A percentile compares a stretch with the other conserved stretches of the same genome.
Conservation (phyloP, 73 alveolate species). For the Tetrahymena malaccensis region DNA sequence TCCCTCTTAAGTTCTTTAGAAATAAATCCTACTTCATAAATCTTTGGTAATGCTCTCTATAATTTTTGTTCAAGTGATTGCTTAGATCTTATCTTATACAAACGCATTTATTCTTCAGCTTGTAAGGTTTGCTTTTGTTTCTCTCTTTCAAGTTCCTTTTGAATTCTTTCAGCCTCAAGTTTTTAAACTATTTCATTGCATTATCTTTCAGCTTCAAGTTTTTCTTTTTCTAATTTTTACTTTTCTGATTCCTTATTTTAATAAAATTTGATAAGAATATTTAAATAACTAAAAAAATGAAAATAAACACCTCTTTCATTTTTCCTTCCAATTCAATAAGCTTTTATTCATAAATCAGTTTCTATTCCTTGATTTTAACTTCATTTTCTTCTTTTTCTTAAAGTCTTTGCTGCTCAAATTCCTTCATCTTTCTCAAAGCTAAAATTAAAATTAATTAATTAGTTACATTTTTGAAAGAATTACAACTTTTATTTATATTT, state of each 20-base stretch:
- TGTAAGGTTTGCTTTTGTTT: not conserved
- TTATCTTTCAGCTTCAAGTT: slow-evolving; percentile 24
- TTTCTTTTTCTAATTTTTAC: not conserved
- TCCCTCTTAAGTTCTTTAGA: slow-evolving; percentile 63
- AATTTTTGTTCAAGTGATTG: slow-evolving; percentile 21
- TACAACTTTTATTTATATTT: not conserved
- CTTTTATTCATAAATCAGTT: not conserved
- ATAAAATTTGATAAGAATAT: not conserved
- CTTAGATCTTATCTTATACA: slow-evolving; percentile 18
- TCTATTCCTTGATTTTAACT: slow-evolving; percentile 4
- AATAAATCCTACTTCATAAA: slow-evolving; percentile 55
- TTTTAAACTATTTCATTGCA: slow-evolving; percentile 2
- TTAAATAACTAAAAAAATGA: not conserved
- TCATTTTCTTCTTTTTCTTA: slow-evolving; percentile 20
- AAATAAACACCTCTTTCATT: not conserved
- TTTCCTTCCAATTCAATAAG: slow-evolving; percentile 1
- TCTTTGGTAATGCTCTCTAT: slow-evolving; percentile 45
- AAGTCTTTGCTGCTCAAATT: slow-evolving; percentile 23
- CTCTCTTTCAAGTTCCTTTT: slow-evolving; percentile 16
- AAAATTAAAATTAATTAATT: not conserved
- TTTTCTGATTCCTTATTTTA: not conserved
- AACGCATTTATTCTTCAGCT: slow-evolving; percentile 30
- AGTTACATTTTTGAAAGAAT: not conserved
- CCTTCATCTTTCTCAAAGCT: not conserved
- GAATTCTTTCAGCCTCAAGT: slow-evolving; percentile 9